Conservation (phyloP, 768 basidiomycete species). For the Clathrus columnatus region DNA sequence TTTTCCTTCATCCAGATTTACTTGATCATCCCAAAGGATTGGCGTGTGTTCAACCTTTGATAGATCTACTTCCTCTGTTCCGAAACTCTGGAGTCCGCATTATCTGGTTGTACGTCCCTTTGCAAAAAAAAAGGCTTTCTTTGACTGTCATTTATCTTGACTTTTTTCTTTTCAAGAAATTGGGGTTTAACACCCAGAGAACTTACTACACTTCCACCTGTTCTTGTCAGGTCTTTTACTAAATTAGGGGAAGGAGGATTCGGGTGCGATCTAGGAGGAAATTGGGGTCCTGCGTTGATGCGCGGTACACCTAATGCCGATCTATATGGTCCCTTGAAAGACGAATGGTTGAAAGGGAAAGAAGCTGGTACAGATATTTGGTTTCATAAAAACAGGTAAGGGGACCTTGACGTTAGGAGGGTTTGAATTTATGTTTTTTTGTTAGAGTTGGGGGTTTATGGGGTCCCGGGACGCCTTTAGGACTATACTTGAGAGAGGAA, state of each 20-base stretch:
- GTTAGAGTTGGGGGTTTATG: conserved; percentile 55
- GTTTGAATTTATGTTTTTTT: not conserved
- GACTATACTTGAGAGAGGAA: conserved; percentile 52
- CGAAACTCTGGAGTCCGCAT: conserved; percentile 45
- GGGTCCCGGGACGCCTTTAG: conserved; percentile 52
- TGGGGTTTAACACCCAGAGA: conserved; percentile 66
- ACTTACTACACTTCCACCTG: conserved; percentile 50
- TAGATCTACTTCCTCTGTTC: conserved; percentile 38
- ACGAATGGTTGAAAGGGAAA: conserved; percentile 42
- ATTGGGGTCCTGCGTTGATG: conserved; percentile 51
- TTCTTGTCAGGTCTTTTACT: conserved; percentile 44
- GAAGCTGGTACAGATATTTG: conserved; percentile 53
- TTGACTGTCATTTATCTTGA: not conserved
- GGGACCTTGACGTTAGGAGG: not conserved
- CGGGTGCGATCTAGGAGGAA: conserved; percentile 42
- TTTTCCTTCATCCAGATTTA: conserved; percentile 55
- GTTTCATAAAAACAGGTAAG: conserved; percentile 67
- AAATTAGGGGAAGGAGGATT: conserved; percentile 39
- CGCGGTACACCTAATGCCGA: conserved; percentile 48
- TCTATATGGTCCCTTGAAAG: conserved; percentile 55
- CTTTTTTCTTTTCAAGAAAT: conserved; percentile 33
- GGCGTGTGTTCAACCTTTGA: conserved; percentile 45
- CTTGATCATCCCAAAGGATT: conserved; percentile 46
- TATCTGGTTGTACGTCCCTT: conserved; percentile 49
- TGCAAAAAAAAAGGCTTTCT: conserved; percentile 1